phyloP scores from a whole-genome alignment of 2,329 filamentous ascomycete genomes.

The Fusarium sp. region DNA sequence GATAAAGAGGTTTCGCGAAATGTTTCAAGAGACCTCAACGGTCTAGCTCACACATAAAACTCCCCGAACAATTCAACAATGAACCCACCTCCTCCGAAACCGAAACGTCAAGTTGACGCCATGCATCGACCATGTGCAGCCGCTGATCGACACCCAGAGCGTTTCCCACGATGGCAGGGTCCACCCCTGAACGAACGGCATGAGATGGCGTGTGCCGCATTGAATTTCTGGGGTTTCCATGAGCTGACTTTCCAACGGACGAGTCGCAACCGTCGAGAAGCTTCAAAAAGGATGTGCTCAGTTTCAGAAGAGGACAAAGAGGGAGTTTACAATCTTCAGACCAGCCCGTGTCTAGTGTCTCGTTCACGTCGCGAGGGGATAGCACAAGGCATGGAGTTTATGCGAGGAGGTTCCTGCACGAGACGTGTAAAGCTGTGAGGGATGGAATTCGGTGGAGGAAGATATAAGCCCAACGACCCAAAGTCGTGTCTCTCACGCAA shows the following conservation, averaged over 20 bases:
- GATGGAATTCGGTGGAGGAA: slow-evolving; percentile 5
- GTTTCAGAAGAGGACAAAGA: slow-evolving; percentile 6
- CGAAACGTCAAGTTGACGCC: slow-evolving; percentile 19
- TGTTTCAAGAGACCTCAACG: slow-evolving; percentile 18
- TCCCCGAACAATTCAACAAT: not conserved
- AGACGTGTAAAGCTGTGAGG: slow-evolving; percentile 9
- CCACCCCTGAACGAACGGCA: slow-evolving; percentile 23
- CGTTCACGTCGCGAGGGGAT: slow-evolving; percentile 9
- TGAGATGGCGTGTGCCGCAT: slow-evolving; percentile 25
- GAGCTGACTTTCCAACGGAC: not conserved
- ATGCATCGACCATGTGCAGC: slow-evolving; percentile 30
- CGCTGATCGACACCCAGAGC: slow-evolving; percentile 19
- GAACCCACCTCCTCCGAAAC: slow-evolving; percentile 1
- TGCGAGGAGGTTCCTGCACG: slow-evolving; percentile 26
- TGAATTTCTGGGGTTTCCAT: slow-evolving; percentile 13
- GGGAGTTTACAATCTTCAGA: not conserved
- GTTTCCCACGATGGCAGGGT: slow-evolving; percentile 26
- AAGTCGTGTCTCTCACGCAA: not conserved
- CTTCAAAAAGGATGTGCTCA: slow-evolving; percentile 1
- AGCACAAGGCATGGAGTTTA: slow-evolving; percentile 21
- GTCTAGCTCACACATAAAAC: slow-evolving; percentile 11
- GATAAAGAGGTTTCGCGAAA: slow-evolving; percentile 11
- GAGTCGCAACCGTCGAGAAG: slow-evolving; percentile 2
- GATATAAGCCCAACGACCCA: slow-evolving; percentile 21
- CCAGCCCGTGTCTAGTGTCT: slow-evolving; percentile 8